Percentiles rank a stretch among this genome's conserved stretches.
Conservation (phyloP, 306 rosid genomes). For the Cucurbita argyrosperma region DNA sequence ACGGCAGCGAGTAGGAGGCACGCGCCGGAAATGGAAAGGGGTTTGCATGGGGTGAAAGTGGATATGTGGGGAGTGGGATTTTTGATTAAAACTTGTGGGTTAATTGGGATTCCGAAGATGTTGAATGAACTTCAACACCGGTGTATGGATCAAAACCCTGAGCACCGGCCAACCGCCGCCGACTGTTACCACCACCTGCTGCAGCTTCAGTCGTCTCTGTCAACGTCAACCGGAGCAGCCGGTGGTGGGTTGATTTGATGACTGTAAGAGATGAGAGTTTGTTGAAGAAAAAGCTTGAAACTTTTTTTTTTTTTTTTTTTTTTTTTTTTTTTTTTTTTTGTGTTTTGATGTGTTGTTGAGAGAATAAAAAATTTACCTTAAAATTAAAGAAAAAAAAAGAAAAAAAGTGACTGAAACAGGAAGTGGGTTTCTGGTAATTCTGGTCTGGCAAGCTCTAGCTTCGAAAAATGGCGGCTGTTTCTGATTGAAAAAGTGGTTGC, state of each 20-base stretch:
- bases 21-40: constrained; percentile 91
- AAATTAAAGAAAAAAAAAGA: not conserved
- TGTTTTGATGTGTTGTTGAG: not conserved
- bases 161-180: constrained; percentile 85
- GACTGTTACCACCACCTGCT: constrained; percentile 94
- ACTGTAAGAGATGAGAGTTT: not conserved
- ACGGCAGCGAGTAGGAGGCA: constrained; percentile 31
- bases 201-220: constrained; percentile 70
- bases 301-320: not conserved
- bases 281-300: not conserved
- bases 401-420: not conserved
- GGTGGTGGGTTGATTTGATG: constrained; percentile 56
- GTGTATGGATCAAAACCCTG: constrained; percentile 84
- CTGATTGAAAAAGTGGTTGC: not conserved
- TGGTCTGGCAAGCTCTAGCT: not conserved
- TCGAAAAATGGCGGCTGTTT: constrained; percentile 6
- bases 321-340: no score
- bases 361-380: not conserved
- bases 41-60: constrained; percentile 83
- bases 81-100: constrained; percentile 54
- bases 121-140: constrained; percentile 58
- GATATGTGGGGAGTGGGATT: constrained; percentile 90
- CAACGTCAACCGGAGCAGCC: constrained; percentile 16
- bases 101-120: constrained; percentile 58
- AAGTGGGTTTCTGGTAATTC: constrained; percentile 2